phyloP scores from a whole-genome alignment of 2,329 filamentous ascomycete species.

The Exophiala sideris region DNA sequence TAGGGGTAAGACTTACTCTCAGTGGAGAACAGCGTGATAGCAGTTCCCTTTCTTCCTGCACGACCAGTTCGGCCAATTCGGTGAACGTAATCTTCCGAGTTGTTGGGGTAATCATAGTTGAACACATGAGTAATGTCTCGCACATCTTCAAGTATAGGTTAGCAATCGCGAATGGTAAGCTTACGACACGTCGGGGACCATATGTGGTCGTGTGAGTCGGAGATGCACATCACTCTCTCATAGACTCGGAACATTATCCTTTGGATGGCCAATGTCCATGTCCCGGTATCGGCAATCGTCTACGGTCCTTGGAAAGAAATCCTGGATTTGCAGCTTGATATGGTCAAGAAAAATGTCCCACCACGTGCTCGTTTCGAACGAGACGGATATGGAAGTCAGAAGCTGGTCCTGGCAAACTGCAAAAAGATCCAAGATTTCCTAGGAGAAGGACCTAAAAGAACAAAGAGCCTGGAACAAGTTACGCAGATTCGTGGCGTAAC shows the following conservation, averaged over 20 bases:
- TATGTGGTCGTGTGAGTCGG: slow-evolving; percentile 59
- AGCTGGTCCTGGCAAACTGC: slow-evolving; percentile 28
- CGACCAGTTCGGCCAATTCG: slow-evolving; percentile 67
- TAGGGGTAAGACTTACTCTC: slow-evolving; percentile 70
- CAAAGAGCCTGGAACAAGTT: slow-evolving; percentile 80
- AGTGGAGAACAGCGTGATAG: slow-evolving; percentile 98
- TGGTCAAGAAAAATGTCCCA: slow-evolving; percentile 65
- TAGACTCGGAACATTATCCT: slow-evolving; percentile 43
- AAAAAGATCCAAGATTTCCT: slow-evolving; percentile 76
- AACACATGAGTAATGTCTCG: slow-evolving; percentile 99
- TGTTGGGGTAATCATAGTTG: slow-evolving; percentile 99
- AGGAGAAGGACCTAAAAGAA: slow-evolving; percentile 67
- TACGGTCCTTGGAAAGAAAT: slow-evolving; percentile 60
- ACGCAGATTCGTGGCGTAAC: slow-evolving; percentile 77
- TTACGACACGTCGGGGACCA: slow-evolving; percentile 47
- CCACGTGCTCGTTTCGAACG: slow-evolving; percentile 24
- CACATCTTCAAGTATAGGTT: slow-evolving; percentile 91
- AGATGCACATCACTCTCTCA: slow-evolving; percentile 56
- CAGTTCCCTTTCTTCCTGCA: slow-evolving; percentile 85
- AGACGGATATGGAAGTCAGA: slow-evolving; percentile 22
- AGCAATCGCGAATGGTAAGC: slow-evolving; percentile 59
- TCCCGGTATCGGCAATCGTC: slow-evolving; percentile 50
- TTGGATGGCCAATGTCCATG: slow-evolving; percentile 48
- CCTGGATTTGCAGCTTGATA: slow-evolving; percentile 73
- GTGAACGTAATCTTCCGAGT: slow-evolving; percentile 68